Conservation (phyloP, 441 rosid genomes). For the Capsella rubella region DNA sequence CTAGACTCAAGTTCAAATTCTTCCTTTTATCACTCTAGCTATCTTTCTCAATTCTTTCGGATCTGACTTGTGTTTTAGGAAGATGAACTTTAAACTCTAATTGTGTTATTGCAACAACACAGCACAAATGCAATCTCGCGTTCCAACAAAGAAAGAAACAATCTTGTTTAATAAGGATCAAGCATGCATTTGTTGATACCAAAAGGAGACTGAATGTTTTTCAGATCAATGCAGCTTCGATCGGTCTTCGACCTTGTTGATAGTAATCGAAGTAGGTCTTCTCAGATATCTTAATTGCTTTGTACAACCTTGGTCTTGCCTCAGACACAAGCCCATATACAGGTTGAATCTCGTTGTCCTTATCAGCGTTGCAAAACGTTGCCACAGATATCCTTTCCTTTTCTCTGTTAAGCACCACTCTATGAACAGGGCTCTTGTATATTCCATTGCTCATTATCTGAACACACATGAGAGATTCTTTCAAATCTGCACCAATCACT, state of each 20-base stretch:
- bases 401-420: conserved; percentile 57
- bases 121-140: conserved; percentile 3
- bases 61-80: neutral
- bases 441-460: conserved; percentile 78
- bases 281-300: conserved; percentile 50
- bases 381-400: conserved; percentile 63
- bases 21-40: neutral
- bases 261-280: conserved; percentile 50
- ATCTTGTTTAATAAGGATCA: neutral
- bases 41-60: neutral
- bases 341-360: conserved; percentile 57
- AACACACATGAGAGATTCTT: neutral
- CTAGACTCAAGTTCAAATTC: neutral
- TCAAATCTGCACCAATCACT: conserved; percentile 14
- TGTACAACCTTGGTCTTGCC: conserved; percentile 56
- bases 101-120: neutral
- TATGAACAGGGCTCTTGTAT: conserved; percentile 74
- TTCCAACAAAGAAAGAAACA: neutral
- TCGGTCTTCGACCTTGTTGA: conserved; percentile 58
- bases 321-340: conserved; percentile 52
- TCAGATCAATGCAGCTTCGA: conserved; percentile 51
- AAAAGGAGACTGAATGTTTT: neutral
- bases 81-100: neutral
- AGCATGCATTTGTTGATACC: conserved; percentile 1
- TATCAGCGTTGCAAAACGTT: conserved; percentile 55